Percentiles rank a stretch among this genome's conserved stretches.
Evolutionary conservation across 1,139 yeast species (phyloP).

Genomic region (Pneumocystis oryctolagi): DNA sequence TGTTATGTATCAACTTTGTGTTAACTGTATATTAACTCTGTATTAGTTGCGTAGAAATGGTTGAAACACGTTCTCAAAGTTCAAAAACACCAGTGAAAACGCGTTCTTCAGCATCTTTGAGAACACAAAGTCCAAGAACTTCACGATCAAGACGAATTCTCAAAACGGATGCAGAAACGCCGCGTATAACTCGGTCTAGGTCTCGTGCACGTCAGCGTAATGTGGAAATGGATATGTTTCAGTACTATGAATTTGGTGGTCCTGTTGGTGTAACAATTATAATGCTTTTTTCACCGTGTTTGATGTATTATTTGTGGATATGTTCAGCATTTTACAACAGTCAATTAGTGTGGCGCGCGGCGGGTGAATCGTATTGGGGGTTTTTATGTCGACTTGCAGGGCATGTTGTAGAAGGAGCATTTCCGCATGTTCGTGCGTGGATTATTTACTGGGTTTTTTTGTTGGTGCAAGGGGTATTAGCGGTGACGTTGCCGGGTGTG

Average conservation of each 20-base stretch:
- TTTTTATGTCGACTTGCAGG: constrained; percentile 37
- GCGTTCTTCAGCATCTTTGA: background rate
- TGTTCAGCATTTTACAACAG: constrained; percentile 71
- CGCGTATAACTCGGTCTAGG: background rate
- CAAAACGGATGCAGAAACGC: background rate
- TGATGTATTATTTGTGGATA: constrained; percentile 97
- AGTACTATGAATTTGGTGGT: constrained; percentile 79
- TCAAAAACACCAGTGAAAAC: background rate
- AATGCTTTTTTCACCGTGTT: constrained; percentile 80
- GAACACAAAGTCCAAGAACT: background rate
- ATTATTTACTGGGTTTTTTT: constrained; percentile 55
- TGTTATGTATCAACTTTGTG: too few species aligned
- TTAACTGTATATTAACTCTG: too few species aligned
- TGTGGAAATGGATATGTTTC: constrained; percentile 22
- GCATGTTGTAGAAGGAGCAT: constrained; percentile 41
- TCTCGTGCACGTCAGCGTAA: background rate
- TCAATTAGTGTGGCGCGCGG: constrained; percentile 50
- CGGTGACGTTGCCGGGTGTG: constrained; percentile 81
- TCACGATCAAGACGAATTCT: background rate
- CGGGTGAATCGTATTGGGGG: constrained; percentile 41
- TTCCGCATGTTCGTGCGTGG: constrained; percentile 59
- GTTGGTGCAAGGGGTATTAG: constrained; percentile 55
- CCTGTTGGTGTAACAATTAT: constrained; percentile 83
- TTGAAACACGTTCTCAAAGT: background rate
- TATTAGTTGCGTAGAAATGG: background rate